phyloP scores from a whole-genome alignment of 2,329 filamentous ascomycete species.

The Hirsutella thompsonii region DNA sequence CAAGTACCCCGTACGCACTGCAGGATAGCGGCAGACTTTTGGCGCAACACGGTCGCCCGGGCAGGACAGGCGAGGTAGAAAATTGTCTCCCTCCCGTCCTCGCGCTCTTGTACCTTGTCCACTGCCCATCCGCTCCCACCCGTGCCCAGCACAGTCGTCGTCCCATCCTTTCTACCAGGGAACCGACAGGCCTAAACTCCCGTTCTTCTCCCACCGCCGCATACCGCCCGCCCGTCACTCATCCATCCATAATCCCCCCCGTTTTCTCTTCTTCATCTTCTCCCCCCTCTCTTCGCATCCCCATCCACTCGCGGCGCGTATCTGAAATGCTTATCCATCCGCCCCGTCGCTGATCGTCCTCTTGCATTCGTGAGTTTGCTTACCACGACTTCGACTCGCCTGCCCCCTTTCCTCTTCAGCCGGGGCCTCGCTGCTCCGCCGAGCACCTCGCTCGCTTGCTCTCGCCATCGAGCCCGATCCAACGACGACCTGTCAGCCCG shows the following conservation, averaged over 20 bases:
- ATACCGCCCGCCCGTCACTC: not conserved
- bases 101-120: conserved; percentile 1
- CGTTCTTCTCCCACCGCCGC: not conserved
- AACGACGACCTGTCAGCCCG: conserved; percentile 2
- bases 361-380: conserved; percentile 6
- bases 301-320: conserved; percentile 2
- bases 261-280: not conserved
- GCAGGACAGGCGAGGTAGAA: too few species aligned
- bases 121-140: not conserved
- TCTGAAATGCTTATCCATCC: conserved; percentile 10
- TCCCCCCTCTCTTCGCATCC: not conserved
- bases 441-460: conserved; percentile 5
- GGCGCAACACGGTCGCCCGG: too few species aligned
- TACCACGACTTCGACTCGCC: conserved; percentile 3
- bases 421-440: conserved; percentile 8
- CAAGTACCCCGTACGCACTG: too few species aligned
- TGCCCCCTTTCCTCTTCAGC: conserved; percentile 5
- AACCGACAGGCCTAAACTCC: not conserved
- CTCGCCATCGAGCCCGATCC: conserved; percentile 4
- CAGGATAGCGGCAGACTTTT: too few species aligned
- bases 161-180: not conserved
- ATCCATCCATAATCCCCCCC: not conserved
- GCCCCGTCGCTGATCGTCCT: conserved; percentile 9
- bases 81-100: conserved; percentile 2
- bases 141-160: not conserved